phyloP scores from a whole-genome alignment of 2,329 filamentous ascomycete genomes.

The Westerdykella aurantiaca region DNA sequence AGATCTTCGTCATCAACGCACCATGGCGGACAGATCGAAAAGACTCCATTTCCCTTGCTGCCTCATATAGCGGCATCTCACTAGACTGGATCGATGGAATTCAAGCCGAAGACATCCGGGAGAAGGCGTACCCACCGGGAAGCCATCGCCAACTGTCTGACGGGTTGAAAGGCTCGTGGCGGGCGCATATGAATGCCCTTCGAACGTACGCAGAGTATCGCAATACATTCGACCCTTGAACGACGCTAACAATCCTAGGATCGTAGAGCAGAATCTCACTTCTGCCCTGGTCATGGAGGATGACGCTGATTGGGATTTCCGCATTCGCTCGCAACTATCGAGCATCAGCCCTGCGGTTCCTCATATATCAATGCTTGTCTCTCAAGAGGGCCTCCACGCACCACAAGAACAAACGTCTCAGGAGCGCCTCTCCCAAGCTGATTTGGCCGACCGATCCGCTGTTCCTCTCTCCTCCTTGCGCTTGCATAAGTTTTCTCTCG shows the following conservation, averaged over 20 bases:
- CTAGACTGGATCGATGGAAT: constrained; percentile 47
- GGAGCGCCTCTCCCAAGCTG: constrained; percentile 5
- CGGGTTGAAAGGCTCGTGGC: constrained; percentile 20
- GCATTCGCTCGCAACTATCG: constrained; percentile 14
- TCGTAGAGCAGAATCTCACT: constrained; percentile 17
- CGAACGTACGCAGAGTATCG: constrained; percentile 8
- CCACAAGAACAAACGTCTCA: not conserved
- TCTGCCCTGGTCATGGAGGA: constrained; percentile 23
- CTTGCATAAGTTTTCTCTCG: constrained; percentile 6
- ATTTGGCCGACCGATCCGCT: constrained; percentile 13
- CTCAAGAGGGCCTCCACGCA: constrained; percentile 1
- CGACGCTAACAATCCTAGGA: constrained; percentile 7
- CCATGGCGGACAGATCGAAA: constrained; percentile 48
- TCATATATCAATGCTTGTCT: constrained; percentile 8
- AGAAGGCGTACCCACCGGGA: constrained; percentile 31
- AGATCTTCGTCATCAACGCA: constrained; percentile 51
- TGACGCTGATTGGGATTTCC: constrained; percentile 23
- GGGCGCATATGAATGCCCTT: constrained; percentile 25
- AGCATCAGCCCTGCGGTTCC: constrained; percentile 10
- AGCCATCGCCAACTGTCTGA: constrained; percentile 20
- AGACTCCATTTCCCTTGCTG: constrained; percentile 47
- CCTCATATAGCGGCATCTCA: constrained; percentile 42
- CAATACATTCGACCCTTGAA: not conserved
- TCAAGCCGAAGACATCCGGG: constrained; percentile 28
- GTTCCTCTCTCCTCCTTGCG: constrained; percentile 5